A percentile compares a stretch with the other conserved stretches of the same genome.
phyloP scores from a whole-genome alignment of 148 eudicot species.

The Chenopodium quinoa region DNA sequence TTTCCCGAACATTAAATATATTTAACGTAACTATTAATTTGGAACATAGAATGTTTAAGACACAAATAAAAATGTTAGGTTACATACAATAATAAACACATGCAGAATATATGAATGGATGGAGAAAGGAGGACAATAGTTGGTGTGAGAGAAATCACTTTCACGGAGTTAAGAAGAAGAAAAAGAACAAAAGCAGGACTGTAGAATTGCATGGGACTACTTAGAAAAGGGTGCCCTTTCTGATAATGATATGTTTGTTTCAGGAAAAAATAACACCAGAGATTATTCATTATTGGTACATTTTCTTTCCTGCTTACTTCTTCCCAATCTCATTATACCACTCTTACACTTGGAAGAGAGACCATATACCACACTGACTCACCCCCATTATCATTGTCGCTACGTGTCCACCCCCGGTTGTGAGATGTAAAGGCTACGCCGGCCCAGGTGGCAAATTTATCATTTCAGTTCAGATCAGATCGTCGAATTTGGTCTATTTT shows the following conservation, averaged over 20 bases:
- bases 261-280: no score
- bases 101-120: no score
- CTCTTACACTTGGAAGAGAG: background rate
- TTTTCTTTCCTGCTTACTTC: background rate
- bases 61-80: no score
- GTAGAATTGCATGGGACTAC: background rate
- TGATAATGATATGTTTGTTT: conserved; percentile 2
- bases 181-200: conserved; percentile 5
- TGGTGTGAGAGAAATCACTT: background rate
- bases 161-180: background rate
- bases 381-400: background rate
- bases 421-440: background rate
- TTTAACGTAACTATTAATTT: no score
- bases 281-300: background rate
- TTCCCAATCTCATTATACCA: background rate
- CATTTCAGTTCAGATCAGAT: no score
- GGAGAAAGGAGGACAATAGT: background rate
- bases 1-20: no score
- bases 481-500: no score
- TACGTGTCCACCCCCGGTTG: conserved; percentile 21
- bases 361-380: background rate
- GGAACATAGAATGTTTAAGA: no score
- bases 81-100: no score
- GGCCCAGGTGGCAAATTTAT: background rate
- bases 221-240: conserved; percentile 19